Conservation (phyloP, 2,329 filamentous ascomycete genomes). For the Kalmusia sp. region DNA sequence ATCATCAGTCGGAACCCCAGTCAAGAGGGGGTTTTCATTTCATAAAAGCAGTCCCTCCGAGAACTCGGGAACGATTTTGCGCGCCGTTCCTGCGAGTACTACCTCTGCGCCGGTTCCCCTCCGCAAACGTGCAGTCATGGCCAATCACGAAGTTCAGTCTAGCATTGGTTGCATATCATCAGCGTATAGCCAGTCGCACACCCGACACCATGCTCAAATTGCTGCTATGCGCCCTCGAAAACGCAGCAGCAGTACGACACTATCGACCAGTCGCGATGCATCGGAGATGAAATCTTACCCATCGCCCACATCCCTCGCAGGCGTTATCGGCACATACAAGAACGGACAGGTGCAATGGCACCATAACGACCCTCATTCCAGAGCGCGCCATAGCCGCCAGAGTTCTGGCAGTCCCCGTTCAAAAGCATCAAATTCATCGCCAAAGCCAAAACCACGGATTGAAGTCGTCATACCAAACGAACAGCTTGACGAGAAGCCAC, state of each 20-base stretch:
- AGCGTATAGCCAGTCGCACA: conserved; percentile 16
- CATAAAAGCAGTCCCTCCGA: conserved; percentile 28
- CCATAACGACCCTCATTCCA: conserved; percentile 17
- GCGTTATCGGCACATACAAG: conserved; percentile 54
- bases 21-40: conserved; percentile 28
- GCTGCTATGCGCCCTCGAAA: conserved; percentile 23
- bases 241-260: conserved; percentile 25
- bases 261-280: conserved; percentile 19
- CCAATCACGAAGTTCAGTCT: conserved; percentile 49
- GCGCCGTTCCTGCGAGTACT: conserved; percentile 41
- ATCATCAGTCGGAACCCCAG: conserved; percentile 6
- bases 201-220: conserved; percentile 24
- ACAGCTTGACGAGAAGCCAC: conserved; percentile 33
- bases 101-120: conserved; percentile 29
- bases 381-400: conserved; percentile 6
- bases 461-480: conserved; percentile 46
- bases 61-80: conserved; percentile 40
- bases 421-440: conserved; percentile 19
- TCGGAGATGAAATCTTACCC: conserved; percentile 34
- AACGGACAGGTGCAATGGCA: conserved; percentile 54
- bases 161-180: conserved; percentile 38
- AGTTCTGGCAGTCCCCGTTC: conserved; percentile 13
- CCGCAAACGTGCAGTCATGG: conserved; percentile 37
- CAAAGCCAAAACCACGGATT: conserved; percentile 38
- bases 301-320: conserved; percentile 28